These are phyloP conservation scores for Colletotrichum spaethianum DNA, from an alignment of 2,329 filamentous ascomycete genomes.

Conservation along the genomic window DNA sequence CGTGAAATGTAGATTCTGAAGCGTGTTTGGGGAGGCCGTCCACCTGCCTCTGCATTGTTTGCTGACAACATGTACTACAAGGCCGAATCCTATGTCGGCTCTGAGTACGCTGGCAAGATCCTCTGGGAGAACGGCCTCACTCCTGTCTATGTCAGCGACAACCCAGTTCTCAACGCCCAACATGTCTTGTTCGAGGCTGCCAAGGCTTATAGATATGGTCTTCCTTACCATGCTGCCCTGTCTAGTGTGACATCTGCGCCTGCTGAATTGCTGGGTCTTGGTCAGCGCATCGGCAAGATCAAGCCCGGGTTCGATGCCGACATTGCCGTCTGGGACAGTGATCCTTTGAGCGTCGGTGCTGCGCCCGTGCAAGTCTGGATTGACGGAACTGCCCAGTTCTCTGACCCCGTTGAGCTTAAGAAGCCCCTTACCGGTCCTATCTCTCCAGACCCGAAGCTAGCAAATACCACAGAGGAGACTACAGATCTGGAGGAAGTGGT, in stretches of 20 bases:
- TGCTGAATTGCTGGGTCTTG: slow-evolving; percentile 70
- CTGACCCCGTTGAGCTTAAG: slow-evolving; percentile 66
- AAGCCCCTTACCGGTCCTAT: slow-evolving; percentile 62
- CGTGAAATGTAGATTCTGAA: slow-evolving; percentile 62
- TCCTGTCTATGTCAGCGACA: slow-evolving; percentile 78
- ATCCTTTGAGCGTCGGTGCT: slow-evolving; percentile 72
- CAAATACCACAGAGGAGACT: slow-evolving; percentile 59
- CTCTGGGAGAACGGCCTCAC: slow-evolving; percentile 76
- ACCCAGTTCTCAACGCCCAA: slow-evolving; percentile 78
- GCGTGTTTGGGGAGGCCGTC: slow-evolving; percentile 66
- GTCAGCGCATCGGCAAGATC: slow-evolving; percentile 71
- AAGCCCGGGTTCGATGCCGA: slow-evolving; percentile 75
- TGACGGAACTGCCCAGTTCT: slow-evolving; percentile 71
- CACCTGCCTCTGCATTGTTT: slow-evolving; percentile 74
- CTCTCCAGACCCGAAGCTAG: slow-evolving; percentile 56
- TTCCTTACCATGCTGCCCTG: slow-evolving; percentile 73
- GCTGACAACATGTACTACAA: slow-evolving; percentile 83
- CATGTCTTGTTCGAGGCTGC: slow-evolving; percentile 78
- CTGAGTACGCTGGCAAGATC: slow-evolving; percentile 76
- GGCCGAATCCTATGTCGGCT: slow-evolving; percentile 74
- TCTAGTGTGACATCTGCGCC: slow-evolving; percentile 72
- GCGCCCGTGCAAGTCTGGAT: slow-evolving; percentile 75
- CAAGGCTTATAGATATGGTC: slow-evolving; percentile 71
- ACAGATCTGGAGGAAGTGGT: slow-evolving; percentile 58
- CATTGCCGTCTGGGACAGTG: slow-evolving; percentile 74